Conservation (phyloP, 2,329 filamentous ascomycete species). For the Fusarium fujikuroi region DNA sequence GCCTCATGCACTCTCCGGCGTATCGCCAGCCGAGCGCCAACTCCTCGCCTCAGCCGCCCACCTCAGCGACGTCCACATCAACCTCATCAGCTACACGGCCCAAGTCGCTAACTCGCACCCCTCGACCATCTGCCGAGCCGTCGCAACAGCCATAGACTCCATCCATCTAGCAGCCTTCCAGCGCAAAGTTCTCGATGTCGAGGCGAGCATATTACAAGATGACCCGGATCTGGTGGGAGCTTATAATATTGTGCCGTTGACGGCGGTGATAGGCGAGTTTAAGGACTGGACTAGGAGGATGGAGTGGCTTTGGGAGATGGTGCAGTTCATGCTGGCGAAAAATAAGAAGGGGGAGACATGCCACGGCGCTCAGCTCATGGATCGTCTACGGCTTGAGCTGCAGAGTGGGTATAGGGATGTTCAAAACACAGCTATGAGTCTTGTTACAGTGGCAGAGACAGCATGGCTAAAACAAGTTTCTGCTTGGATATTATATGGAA, state of each 20-base stretch:
- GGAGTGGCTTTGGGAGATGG: constrained; percentile 85
- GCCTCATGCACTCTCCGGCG: constrained; percentile 58
- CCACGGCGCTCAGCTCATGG: constrained; percentile 78
- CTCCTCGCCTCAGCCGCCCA: constrained; percentile 81
- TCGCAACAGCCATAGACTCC: constrained; percentile 80
- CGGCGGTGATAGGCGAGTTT: constrained; percentile 84
- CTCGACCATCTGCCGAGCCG: constrained; percentile 87
- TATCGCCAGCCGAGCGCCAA: constrained; percentile 84
- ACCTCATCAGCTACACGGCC: constrained; percentile 73
- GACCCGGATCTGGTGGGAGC: constrained; percentile 87
- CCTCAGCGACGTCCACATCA: constrained; percentile 81
- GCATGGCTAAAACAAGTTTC: constrained; percentile 93
- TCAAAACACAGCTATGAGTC: constrained; percentile 76
- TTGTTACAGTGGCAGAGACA: constrained; percentile 83
- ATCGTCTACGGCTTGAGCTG: constrained; percentile 78
- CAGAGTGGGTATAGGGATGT: constrained; percentile 92
- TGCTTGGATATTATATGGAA: constrained; percentile 90
- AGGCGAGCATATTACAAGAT: constrained; percentile 77
- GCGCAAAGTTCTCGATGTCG: constrained; percentile 84
- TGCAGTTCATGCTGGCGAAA: constrained; percentile 70
- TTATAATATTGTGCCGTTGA: constrained; percentile 92
- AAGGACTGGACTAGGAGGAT: constrained; percentile 85
- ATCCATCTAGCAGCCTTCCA: constrained; percentile 84
- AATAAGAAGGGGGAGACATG: constrained; percentile 56
- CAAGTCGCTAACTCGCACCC: constrained; percentile 76